Evolutionary conservation across 129 eudicot genomes (phyloP).

Genomic region (Artemisia tridentata): DNA sequence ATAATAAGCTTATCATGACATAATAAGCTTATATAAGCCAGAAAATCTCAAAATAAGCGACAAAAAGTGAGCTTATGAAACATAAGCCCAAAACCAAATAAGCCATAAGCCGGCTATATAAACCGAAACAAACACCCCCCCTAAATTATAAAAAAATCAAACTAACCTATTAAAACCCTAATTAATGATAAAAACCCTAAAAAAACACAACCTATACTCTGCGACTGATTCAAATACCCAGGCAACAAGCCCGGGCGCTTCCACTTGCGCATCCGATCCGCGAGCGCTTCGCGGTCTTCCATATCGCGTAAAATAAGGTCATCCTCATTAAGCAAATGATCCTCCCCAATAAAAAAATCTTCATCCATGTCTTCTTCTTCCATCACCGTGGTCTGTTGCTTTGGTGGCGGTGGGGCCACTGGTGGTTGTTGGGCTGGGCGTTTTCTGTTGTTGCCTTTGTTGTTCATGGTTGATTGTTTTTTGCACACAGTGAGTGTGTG

Average conservation of each 20-base stretch:
- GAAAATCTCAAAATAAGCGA: no score
- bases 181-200: conserved; percentile 10
- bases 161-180: background rate
- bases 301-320: conserved; percentile 55
- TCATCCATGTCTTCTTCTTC: conserved; percentile 88
- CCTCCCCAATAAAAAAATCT: conserved; percentile 63
- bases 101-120: no score
- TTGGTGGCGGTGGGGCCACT: conserved; percentile 36
- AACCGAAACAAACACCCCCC: no score
- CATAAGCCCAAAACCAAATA: no score
- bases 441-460: conserved; percentile 40
- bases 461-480: conserved; percentile 34
- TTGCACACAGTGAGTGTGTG: background rate
- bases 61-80: no score
- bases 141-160: no score
- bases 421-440: conserved; percentile 46
- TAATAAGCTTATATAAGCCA: no score
- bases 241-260: conserved; percentile 56
- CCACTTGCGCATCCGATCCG: conserved; percentile 73
- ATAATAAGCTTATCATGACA: no score
- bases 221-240: conserved; percentile 44
- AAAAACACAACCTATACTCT: conserved; percentile 49
- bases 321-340: conserved; percentile 56
- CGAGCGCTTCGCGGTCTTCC: conserved; percentile 62
- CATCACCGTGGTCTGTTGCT: conserved; percentile 39